Conservation (phyloP, 202 grass and related monocot genomes). For the Alloteropsis angusta region DNA sequence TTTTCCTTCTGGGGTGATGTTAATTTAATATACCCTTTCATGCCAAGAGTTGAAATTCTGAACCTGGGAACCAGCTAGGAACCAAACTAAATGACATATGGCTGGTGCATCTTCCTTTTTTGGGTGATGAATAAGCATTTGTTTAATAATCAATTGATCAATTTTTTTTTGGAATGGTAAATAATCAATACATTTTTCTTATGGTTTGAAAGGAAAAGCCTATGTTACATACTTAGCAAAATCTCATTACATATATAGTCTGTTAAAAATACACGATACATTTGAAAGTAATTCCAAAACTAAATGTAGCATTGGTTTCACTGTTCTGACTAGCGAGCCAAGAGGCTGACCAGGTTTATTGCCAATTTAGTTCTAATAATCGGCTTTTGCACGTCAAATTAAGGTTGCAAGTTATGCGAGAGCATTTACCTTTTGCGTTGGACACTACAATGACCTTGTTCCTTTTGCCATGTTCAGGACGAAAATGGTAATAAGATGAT, state of each 20-base stretch:
- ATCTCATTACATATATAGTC: background rate
- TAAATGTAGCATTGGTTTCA: background rate
- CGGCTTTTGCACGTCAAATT: background rate
- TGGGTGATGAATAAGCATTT: background rate
- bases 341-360: background rate
- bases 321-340: background rate
- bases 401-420: background rate
- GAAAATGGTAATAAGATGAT: conserved; percentile 72
- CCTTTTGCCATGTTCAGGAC: conserved; percentile 42
- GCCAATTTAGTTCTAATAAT: background rate
- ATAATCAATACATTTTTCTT: background rate
- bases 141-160: background rate
- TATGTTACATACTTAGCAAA: background rate
- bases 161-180: background rate
- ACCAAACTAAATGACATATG: background rate
- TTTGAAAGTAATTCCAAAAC: background rate
- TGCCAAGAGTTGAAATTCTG: no score
- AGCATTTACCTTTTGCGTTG: background rate
- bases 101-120: background rate
- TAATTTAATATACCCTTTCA: background rate
- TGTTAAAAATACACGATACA: background rate
- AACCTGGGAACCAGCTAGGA: background rate
- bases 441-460: background rate
- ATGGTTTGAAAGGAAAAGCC: background rate
- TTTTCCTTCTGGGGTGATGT: background rate